Evolutionary conservation across 1,284 basidiomycete genomes (phyloP).

Genomic region (Microbotryum scabiosae): DNA sequence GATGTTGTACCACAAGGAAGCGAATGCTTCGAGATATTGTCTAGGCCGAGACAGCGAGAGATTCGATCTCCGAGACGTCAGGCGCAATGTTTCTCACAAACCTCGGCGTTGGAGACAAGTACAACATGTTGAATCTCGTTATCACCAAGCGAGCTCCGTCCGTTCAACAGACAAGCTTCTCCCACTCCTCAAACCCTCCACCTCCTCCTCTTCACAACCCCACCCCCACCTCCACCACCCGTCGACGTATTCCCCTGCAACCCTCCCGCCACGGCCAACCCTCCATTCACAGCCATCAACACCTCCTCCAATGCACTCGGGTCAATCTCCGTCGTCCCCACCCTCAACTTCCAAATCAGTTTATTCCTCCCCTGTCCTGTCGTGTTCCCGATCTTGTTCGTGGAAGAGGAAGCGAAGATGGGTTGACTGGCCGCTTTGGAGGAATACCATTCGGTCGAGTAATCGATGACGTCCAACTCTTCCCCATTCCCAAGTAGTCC

Average conservation of each 20-base stretch:
- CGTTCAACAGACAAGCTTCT: too few species aligned
- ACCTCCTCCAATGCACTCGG: constrained; percentile 1
- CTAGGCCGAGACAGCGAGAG: too few species aligned
- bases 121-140: too few species aligned
- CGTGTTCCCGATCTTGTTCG: neutral
- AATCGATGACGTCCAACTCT: constrained; percentile 24
- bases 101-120: too few species aligned
- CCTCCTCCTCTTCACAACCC: constrained; percentile 9
- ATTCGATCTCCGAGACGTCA: too few species aligned
- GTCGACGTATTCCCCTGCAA: neutral
- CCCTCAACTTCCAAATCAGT: neutral
- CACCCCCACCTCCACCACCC: constrained; percentile 11
- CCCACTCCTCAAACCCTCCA: constrained; percentile 8
- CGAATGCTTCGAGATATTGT: too few species aligned
- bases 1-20: too few species aligned
- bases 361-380: neutral
- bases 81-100: too few species aligned
- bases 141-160: too few species aligned
- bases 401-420: neutral
- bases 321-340: neutral
- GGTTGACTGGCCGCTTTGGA: neutral
- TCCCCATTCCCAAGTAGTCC: neutral
- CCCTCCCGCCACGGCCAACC: neutral
- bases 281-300: constrained; percentile 1
- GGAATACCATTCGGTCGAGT: constrained; percentile 28